phyloP scores from a whole-genome alignment of 2,329 filamentous ascomycete species.

The Dryadomyces quercus-mongolicae region DNA sequence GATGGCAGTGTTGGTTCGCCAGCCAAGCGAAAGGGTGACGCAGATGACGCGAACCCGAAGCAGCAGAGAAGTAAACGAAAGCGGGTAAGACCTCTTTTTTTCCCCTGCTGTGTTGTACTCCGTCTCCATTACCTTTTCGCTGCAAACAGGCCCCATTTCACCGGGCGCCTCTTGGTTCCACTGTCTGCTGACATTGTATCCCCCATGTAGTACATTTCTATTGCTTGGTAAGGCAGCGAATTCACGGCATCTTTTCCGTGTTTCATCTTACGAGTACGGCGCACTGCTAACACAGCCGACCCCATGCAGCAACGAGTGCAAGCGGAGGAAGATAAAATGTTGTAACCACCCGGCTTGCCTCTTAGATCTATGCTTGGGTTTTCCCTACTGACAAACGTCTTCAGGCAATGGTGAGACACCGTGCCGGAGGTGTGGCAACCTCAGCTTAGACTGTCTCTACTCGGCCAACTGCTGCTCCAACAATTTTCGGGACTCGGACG shows the following conservation, averaged over 20 bases:
- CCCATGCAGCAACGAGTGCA: constrained; percentile 35
- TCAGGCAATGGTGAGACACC: constrained; percentile 51
- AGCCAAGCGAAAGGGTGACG: constrained; percentile 25
- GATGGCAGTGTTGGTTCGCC: not conserved
- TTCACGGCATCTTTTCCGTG: not conserved
- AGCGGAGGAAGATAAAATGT: constrained; percentile 29
- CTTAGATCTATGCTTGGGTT: constrained; percentile 11
- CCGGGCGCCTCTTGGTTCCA: no score
- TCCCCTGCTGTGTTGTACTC: not conserved
- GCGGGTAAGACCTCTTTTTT: constrained; percentile 28
- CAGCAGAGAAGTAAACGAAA: constrained; percentile 50
- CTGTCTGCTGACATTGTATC: not conserved
- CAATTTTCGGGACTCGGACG: constrained; percentile 44
- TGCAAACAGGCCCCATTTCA: no score
- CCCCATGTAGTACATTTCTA: constrained; percentile 40
- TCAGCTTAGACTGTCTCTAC: constrained; percentile 35
- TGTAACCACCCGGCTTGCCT: not conserved
- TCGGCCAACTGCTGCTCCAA: constrained; percentile 18
- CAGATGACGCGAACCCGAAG: constrained; percentile 28
- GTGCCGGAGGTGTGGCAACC: constrained; percentile 56
- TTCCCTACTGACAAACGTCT: constrained; percentile 5
- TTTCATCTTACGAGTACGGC: no score
- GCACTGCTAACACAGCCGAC: not conserved
- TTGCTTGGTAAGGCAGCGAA: constrained; percentile 38
- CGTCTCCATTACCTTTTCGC: no score